Conservation (phyloP, 1,139 yeast species). For the Nakaseomyces sp. region DNA sequence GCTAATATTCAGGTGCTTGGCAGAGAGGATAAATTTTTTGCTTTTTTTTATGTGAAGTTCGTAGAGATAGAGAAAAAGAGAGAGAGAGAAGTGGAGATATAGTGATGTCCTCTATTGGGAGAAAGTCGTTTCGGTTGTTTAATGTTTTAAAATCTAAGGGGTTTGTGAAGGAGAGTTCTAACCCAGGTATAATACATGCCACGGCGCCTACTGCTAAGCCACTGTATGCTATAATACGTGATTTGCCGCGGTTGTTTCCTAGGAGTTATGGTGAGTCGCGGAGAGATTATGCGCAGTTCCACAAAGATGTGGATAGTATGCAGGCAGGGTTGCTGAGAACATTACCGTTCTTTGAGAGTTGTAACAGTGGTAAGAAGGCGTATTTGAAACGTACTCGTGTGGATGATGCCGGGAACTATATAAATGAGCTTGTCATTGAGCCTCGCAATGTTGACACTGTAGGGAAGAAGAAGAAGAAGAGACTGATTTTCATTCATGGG, state of each 20-base stretch:
- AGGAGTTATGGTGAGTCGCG: slow-evolving; percentile 44
- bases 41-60: too few relatives aligned
- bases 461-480: slow-evolving; percentile 22
- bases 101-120: background rate
- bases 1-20: too few relatives aligned
- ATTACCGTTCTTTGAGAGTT: slow-evolving; percentile 31
- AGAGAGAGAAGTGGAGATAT: background rate
- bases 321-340: slow-evolving; percentile 45
- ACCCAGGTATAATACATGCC: slow-evolving; percentile 3
- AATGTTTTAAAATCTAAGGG: background rate
- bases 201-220: slow-evolving; percentile 28
- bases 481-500: slow-evolving; percentile 62
- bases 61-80: background rate
- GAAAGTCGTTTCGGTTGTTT: background rate
- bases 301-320: slow-evolving; percentile 25
- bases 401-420: slow-evolving; percentile 38
- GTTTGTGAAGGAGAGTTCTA: slow-evolving; percentile 1
- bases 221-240: slow-evolving; percentile 17
- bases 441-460: slow-evolving; percentile 33
- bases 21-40: too few relatives aligned
- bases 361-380: slow-evolving; percentile 25
- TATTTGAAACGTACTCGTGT: slow-evolving; percentile 34
- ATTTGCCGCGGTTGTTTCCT: slow-evolving; percentile 47
- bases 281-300: slow-evolving; percentile 37
- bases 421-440: slow-evolving; percentile 56